Conservation (phyloP, 1,284 basidiomycete species). For the Trametes polyzona region DNA sequence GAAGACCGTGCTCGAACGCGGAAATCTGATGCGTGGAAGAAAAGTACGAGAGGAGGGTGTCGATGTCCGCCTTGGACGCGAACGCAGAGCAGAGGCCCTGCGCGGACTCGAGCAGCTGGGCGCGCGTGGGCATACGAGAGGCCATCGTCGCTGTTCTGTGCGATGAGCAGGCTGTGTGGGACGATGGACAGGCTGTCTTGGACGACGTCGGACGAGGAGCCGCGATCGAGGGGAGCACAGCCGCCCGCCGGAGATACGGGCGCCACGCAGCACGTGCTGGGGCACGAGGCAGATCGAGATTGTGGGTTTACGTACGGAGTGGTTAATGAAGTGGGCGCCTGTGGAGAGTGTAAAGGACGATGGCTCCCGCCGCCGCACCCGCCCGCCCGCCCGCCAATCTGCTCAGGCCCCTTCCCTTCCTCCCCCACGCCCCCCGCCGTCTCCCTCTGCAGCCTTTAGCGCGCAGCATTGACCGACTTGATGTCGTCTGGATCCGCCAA, state of each 20-base stretch:
- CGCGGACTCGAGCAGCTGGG: constrained; percentile 48
- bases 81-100: constrained; percentile 57
- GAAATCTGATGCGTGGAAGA: constrained; percentile 48
- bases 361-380: neutral
- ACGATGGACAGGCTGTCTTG: neutral
- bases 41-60: constrained; percentile 54
- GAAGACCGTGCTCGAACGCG: constrained; percentile 61
- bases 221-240: neutral
- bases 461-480: neutral
- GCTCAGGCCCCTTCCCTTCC: constrained; percentile 5
- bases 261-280: constrained; percentile 8
- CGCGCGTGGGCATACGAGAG: constrained; percentile 24
- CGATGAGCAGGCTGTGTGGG: neutral
- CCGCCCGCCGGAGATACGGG: neutral
- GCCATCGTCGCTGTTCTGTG: neutral
- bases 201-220: neutral
- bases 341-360: neutral
- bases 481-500: constrained; percentile 21
- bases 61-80: constrained; percentile 45
- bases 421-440: neutral
- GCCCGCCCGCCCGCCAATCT: constrained; percentile 3
- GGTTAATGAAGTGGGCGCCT: constrained; percentile 22
- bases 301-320: constrained; percentile 16
- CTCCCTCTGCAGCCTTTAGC: neutral
- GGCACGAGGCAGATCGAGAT: constrained; percentile 21